A percentile compares a stretch with the other conserved stretches of the same genome.
phyloP scores from a whole-genome alignment of 768 basidiomycete genomes.

The Russula sp. region DNA sequence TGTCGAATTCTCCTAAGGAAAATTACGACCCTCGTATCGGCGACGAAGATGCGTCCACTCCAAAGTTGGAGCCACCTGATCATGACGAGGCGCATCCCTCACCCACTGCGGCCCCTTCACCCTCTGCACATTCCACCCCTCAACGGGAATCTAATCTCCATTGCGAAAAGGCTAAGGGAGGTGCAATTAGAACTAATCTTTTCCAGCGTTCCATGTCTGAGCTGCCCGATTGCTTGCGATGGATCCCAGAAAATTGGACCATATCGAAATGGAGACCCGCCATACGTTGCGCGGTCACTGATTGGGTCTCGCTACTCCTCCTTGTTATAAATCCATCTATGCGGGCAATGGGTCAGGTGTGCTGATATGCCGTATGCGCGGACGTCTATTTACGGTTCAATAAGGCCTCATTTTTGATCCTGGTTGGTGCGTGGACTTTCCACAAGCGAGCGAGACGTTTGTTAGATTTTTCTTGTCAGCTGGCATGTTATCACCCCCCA shows the following conservation, averaged over 20 bases:
- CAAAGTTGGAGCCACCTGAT: background rate
- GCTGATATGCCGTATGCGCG: constrained; percentile 17
- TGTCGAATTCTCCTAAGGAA: constrained; percentile 5
- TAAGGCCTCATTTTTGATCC: constrained; percentile 57
- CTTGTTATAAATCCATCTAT: constrained; percentile 49
- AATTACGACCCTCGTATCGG: constrained; percentile 27
- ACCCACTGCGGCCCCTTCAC: background rate
- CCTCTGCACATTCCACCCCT: background rate
- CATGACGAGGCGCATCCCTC: background rate
- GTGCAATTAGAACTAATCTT: background rate
- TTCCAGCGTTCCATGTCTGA: background rate
- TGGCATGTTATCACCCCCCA: constrained; percentile 58
- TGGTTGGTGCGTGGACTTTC: constrained; percentile 41
- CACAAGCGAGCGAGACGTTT: background rate
- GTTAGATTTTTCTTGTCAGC: constrained; percentile 30
- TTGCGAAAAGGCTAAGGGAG: background rate
- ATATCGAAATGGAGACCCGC: constrained; percentile 57
- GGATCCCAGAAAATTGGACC: constrained; percentile 51
- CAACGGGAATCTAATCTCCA: background rate
- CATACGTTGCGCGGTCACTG: constrained; percentile 53
- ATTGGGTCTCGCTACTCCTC: constrained; percentile 52
- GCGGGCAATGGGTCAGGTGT: constrained; percentile 50
- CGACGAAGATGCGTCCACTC: constrained; percentile 22
- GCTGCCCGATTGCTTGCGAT: constrained; percentile 35
- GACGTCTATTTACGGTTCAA: background rate